Evolutionary conservation across 495 filamentous ascomycete genomes (phyloP), one percentile per base, ranked within the genome.

Genomic region (Podospora sp.): DNA sequence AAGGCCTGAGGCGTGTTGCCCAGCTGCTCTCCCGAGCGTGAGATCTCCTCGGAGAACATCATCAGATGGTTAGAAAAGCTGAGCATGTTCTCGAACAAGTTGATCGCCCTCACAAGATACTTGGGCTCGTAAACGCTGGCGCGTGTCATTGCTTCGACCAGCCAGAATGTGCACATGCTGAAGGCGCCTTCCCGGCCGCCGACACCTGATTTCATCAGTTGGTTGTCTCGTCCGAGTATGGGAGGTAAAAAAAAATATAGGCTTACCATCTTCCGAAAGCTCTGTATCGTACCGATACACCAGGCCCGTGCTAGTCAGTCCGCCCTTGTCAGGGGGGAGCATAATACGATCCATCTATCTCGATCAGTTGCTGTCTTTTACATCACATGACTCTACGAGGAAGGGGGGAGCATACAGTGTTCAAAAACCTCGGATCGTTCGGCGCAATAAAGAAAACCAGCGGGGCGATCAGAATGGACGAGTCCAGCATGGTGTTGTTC

Each of bases 31-130:
- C 90, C 90, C 40, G 82, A 84, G 36, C 87, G 81, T 18, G 88
- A 83, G 64, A 91, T 91, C 81, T 92, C 90, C 74, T 91, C 89
- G 20, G 86, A 89, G 74, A 91, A 92, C 86, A 92, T 91, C 65
- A 85, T 84, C 60, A 91, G 78, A 71, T 92, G 90, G 73, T 91
- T 92, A 3, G 85, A 84, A 73, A 90, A 92, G 66, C 81, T 84
- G 49, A 92, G 78, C 79, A 91, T 88, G 73, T 91, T 91, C 78
- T 92, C 89, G 69, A 91, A 92, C 35, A 90, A 78, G 60, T 86
- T 87, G 65, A 90, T 80, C 18, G 90, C 89, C 8, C 85, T 82
- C 49, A 82, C 81, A 35, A 87, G 79, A 62, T 91, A 89, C 52
- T 86, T 83, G 9, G 82, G 80, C 69, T 91, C 88, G 68, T 90